These are phyloP conservation scores for grape (Vitis vinifera) DNA, from an alignment of 164 flowering plant genomes.

Conservation along the genomic window DNA sequence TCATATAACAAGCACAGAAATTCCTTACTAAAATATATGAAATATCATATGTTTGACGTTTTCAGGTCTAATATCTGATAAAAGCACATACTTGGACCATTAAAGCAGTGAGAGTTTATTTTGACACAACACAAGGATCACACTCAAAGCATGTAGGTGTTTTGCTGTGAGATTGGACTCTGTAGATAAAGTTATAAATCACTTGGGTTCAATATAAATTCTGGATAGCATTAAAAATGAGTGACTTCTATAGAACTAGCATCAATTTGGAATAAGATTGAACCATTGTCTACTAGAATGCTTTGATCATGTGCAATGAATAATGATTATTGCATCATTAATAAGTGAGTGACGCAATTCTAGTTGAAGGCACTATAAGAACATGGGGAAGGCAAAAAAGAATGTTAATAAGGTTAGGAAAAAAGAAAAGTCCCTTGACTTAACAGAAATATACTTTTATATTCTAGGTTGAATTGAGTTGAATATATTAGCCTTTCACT, in stretches of 20 bases:
- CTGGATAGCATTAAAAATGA: not conserved
- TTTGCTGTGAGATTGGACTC: not conserved
- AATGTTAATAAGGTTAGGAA: not conserved
- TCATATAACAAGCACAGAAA: not conserved
- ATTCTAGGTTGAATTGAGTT: not conserved
- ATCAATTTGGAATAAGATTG: not conserved
- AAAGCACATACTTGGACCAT: not conserved
- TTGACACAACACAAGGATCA: not conserved
- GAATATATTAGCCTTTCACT: not conserved
- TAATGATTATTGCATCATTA: not conserved
- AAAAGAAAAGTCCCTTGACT: not conserved
- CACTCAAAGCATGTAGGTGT: not conserved
- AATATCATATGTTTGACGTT: not conserved
- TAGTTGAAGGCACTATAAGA: not conserved
- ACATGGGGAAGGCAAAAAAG: not conserved
- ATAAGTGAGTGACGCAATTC: not conserved
- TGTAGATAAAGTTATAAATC: not conserved
- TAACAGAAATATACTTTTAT: not conserved
- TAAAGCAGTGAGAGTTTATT: not conserved
- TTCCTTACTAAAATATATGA: not conserved
- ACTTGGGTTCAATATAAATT: not conserved
- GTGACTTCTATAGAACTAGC: too few relatives aligned
- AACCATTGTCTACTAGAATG: too few relatives aligned
- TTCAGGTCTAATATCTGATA: not conserved
- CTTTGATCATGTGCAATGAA: not conserved